Percentiles rank a stretch among this genome's conserved stretches.
phyloP scores from a whole-genome alignment of 768 basidiomycete genomes.

The Lentinula detonsa region DNA sequence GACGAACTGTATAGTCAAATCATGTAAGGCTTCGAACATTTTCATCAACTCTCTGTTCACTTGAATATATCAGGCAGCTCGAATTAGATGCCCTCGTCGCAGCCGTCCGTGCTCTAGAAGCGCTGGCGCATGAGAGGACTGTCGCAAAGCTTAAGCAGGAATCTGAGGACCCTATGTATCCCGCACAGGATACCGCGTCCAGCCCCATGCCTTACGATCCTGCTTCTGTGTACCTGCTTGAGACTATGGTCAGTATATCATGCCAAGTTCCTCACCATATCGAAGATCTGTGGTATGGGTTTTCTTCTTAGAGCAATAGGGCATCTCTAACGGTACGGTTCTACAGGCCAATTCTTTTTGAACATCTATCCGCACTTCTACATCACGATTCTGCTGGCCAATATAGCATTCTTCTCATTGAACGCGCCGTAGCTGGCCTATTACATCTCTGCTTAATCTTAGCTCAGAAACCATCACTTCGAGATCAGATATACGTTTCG shows the following conservation, averaged over 20 bases:
- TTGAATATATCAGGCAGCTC: slow-evolving; percentile 49
- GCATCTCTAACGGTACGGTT: background rate
- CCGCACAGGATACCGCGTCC: slow-evolving; percentile 33
- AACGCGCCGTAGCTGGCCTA: slow-evolving; percentile 87
- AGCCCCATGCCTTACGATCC: slow-evolving; percentile 87
- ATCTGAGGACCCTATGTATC: slow-evolving; percentile 47
- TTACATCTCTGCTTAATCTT: slow-evolving; percentile 80
- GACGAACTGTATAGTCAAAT: slow-evolving; percentile 95
- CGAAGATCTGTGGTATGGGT: slow-evolving; percentile 79
- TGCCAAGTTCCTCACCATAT: slow-evolving; percentile 72
- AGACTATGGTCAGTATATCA: slow-evolving; percentile 90
- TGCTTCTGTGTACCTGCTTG: slow-evolving; percentile 88
- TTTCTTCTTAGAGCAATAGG: background rate
- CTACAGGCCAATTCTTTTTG: slow-evolving; percentile 87
- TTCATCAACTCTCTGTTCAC: background rate
- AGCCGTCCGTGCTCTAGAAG: slow-evolving; percentile 80
- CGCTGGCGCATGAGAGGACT: slow-evolving; percentile 85
- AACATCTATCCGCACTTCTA: slow-evolving; percentile 82
- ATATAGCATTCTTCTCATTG: slow-evolving; percentile 88
- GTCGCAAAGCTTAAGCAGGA: slow-evolving; percentile 72
- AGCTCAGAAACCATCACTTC: slow-evolving; percentile 69
- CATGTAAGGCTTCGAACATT: slow-evolving; percentile 48
- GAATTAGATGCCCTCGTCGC: slow-evolving; percentile 76
- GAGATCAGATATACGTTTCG: slow-evolving; percentile 93
- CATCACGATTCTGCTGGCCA: slow-evolving; percentile 52